Percentiles rank a stretch among this genome's conserved stretches.
Evolutionary conservation across 495 filamentous ascomycete genomes (phyloP).

Genomic region (Aspergillus diversus): DNA sequence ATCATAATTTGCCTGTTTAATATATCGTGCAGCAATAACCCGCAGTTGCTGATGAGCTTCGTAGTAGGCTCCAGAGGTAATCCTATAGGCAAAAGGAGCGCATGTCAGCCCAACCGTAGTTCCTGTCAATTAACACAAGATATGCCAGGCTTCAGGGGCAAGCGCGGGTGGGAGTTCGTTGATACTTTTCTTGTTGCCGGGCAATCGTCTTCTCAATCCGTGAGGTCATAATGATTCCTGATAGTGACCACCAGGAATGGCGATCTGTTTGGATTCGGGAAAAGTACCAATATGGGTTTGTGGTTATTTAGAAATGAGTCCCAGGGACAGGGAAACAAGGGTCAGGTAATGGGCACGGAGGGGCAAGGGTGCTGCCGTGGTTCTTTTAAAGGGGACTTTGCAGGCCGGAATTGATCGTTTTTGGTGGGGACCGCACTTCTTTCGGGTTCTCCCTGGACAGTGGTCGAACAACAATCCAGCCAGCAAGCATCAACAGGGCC

Average conservation of each 20-base stretch:
- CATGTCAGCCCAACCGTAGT: neutral
- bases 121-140: neutral
- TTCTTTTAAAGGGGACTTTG: conserved; percentile 4
- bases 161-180: neutral
- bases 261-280: neutral
- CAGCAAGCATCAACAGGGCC: neutral
- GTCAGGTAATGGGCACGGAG: neutral
- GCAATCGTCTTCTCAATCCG: conserved; percentile 77
- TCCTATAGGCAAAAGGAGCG: conserved; percentile 55
- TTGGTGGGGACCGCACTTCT: conserved; percentile 19
- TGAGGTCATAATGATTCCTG: conserved; percentile 50
- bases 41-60: conserved; percentile 98
- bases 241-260: conserved; percentile 3
- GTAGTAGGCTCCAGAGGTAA: conserved; percentile 90
- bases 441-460: conserved; percentile 18
- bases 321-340: neutral
- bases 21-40: conserved; percentile 88
- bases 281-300: too few species aligned
- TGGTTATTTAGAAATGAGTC: neutral
- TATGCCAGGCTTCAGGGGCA: neutral
- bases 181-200: conserved; percentile 69
- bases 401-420: conserved; percentile 14
- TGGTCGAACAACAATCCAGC: conserved; percentile 7
- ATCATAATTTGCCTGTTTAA: conserved; percentile 79
- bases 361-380: too few species aligned